Percentiles rank a stretch among this genome's conserved stretches.
These are phyloP conservation scores for Claviceps sp. DNA, from an alignment of 2,329 filamentous ascomycete genomes.

Conservation along the genomic window DNA sequence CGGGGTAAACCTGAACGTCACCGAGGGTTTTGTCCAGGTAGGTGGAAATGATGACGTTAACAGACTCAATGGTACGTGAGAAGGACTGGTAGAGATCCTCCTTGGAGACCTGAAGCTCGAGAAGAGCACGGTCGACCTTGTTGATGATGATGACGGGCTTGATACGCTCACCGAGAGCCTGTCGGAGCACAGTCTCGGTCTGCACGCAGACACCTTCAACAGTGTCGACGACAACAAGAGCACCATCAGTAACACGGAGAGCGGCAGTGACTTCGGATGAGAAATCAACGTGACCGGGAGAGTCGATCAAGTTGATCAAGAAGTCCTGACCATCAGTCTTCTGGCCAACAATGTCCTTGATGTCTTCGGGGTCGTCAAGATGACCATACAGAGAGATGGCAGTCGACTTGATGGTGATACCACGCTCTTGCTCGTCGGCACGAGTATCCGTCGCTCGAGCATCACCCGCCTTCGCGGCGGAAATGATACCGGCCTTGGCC, in stretches of 20 bases:
- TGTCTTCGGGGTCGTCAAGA: constrained; percentile 66
- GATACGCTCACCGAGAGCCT: constrained; percentile 99
- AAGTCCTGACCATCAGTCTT: constrained; percentile 88
- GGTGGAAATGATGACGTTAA: constrained; percentile 99
- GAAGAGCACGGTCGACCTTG: constrained; percentile 99
- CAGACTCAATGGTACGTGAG: constrained; percentile 97
- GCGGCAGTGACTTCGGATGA: constrained; percentile 98
- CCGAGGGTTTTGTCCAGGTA: constrained; percentile 95
- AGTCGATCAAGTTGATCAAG: constrained; percentile 99
- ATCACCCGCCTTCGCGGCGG: constrained; percentile 91
- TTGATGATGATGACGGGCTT: constrained; percentile 99
- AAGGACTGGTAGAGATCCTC: constrained; percentile 99
- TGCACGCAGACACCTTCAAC: constrained; percentile 99
- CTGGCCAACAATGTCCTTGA: constrained; percentile 87
- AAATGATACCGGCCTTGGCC: constrained; percentile 99
- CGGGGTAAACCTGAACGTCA: constrained; percentile 97
- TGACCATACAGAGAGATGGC: constrained; percentile 95
- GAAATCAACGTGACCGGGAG: constrained; percentile 99
- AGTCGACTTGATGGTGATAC: constrained; percentile 99
- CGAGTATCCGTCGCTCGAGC: constrained; percentile 94
- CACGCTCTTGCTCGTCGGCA: constrained; percentile 96
- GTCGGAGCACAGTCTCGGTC: constrained; percentile 98
- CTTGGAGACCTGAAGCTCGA: constrained; percentile 96
- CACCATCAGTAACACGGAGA: constrained; percentile 99
- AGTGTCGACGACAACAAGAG: constrained; percentile 98